These are phyloP conservation scores for Suhomyces bribrorum DNA, from an alignment of 1,139 yeast genomes.

Conservation along the genomic window DNA sequence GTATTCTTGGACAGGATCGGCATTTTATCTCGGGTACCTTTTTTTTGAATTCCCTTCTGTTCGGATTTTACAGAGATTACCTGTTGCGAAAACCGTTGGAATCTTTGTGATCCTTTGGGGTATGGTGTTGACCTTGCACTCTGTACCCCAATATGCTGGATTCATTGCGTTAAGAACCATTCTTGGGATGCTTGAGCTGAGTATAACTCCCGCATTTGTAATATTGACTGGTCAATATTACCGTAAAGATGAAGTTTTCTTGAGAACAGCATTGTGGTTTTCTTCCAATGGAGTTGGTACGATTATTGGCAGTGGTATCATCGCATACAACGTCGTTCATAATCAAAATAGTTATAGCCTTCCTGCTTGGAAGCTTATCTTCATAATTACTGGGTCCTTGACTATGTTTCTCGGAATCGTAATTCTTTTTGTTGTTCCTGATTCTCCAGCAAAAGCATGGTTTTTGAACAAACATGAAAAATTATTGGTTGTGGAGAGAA, in stretches of 20 bases:
- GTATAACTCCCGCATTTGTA: constrained; percentile 11
- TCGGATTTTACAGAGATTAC: constrained; percentile 8
- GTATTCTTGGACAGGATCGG: constrained; percentile 21
- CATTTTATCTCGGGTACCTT: constrained; percentile 16
- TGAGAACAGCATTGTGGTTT: constrained; percentile 32
- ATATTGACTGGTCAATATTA: constrained; percentile 9
- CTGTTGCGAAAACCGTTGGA: constrained; percentile 15
- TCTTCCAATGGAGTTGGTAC: constrained; percentile 35
- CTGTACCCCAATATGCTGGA: constrained; percentile 9
- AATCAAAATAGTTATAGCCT: constrained; percentile 28
- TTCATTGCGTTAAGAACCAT: constrained; percentile 8
- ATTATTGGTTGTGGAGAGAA: constrained; percentile 31
- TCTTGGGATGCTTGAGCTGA: constrained; percentile 8
- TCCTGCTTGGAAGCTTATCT: constrained; percentile 35
- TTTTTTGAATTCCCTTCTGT: constrained; percentile 9
- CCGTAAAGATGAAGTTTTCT: constrained; percentile 23
- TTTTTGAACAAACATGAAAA: constrained; percentile 51
- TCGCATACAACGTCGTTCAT: constrained; percentile 27
- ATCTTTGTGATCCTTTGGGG: constrained; percentile 30
- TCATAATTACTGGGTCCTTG: constrained; percentile 31
- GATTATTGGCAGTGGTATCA: constrained; percentile 28
- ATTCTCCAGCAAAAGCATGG: constrained; percentile 34
- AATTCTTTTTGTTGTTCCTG: constrained; percentile 29
- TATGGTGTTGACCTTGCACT: constrained; percentile 6
- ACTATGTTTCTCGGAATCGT: constrained; percentile 29